These are phyloP conservation scores for Nothomitra cinnamomea DNA, from an alignment of 2,329 filamentous ascomycete genomes.

Conservation along the genomic window DNA sequence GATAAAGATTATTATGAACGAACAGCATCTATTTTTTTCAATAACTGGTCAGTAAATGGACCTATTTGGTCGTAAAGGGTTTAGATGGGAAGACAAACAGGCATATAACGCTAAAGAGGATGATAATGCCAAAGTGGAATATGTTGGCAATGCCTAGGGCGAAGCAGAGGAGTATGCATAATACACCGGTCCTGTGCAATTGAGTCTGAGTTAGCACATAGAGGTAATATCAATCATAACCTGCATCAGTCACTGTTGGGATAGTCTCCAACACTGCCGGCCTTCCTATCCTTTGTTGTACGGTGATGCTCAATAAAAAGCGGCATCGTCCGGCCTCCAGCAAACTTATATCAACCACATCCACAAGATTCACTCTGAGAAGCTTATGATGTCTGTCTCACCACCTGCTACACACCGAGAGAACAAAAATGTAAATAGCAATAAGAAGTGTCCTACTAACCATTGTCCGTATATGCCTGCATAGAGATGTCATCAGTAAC, in stretches of 20 bases:
- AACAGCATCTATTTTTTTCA: constrained; percentile 32
- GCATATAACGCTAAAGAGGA: constrained; percentile 31
- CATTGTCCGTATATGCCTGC: constrained; percentile 61
- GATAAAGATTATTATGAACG: constrained; percentile 64
- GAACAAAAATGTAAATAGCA: not conserved
- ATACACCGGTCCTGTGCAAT: constrained; percentile 42
- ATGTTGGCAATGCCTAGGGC: constrained; percentile 52
- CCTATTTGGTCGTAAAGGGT: constrained; percentile 2
- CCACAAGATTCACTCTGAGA: not conserved
- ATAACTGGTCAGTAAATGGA: not conserved
- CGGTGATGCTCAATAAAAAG: not conserved
- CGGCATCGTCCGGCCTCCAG: not conserved
- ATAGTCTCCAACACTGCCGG: not conserved
- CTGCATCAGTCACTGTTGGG: not conserved
- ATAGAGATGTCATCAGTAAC: not conserved
- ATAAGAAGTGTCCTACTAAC: constrained; percentile 29
- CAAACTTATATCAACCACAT: not conserved
- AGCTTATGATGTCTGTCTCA: not conserved
- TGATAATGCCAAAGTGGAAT: constrained; percentile 35
- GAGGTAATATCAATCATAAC: not conserved
- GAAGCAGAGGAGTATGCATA: constrained; percentile 55
- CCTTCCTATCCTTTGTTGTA: not conserved
- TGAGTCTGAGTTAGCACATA: constrained; percentile 2
- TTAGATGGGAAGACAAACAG: constrained; percentile 27
- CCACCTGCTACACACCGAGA: not conserved